A percentile compares a stretch with the other conserved stretches of the same genome.
phyloP scores from a whole-genome alignment of 768 basidiomycete genomes.

The Rhizopogon vesiculosus region DNA sequence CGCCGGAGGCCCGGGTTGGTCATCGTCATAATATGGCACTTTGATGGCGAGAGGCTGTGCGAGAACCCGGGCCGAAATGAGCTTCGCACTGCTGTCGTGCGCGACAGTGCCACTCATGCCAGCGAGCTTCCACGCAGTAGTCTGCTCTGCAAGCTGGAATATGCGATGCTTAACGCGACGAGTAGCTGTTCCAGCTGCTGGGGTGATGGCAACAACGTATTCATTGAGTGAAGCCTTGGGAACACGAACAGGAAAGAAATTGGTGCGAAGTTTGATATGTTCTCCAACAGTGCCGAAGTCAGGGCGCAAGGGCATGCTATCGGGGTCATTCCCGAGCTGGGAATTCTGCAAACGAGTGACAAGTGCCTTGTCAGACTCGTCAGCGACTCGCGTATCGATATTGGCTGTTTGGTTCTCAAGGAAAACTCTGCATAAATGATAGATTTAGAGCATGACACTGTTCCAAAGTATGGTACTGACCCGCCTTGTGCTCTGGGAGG shows the following conservation, averaged over 20 bases:
- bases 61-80: slow-evolving; percentile 37
- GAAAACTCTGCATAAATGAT: slow-evolving; percentile 32
- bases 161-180: slow-evolving; percentile 42
- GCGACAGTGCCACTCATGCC: slow-evolving; percentile 38
- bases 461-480: slow-evolving; percentile 22
- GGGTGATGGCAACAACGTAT: slow-evolving; percentile 41
- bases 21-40: slow-evolving; percentile 42
- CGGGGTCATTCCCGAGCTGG: slow-evolving; percentile 13
- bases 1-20: slow-evolving; percentile 28
- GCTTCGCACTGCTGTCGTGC: slow-evolving; percentile 42
- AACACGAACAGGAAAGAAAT: slow-evolving; percentile 47
- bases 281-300: slow-evolving; percentile 40
- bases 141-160: slow-evolving; percentile 43
- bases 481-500: slow-evolving; percentile 35
- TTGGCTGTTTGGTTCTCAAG: slow-evolving; percentile 34
- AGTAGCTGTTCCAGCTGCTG: slow-evolving; percentile 24
- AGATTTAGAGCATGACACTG: not conserved
- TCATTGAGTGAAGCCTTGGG: slow-evolving; percentile 45
- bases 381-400: slow-evolving; percentile 48
- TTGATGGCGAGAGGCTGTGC: slow-evolving; percentile 37
- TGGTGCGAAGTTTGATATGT: slow-evolving; percentile 44
- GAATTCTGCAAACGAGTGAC: slow-evolving; percentile 30
- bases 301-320: slow-evolving; percentile 43
- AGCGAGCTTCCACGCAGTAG: slow-evolving; percentile 35
- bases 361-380: slow-evolving; percentile 39